phyloP scores from a whole-genome alignment of 768 basidiomycete species.

The Suillus subaureus region DNA sequence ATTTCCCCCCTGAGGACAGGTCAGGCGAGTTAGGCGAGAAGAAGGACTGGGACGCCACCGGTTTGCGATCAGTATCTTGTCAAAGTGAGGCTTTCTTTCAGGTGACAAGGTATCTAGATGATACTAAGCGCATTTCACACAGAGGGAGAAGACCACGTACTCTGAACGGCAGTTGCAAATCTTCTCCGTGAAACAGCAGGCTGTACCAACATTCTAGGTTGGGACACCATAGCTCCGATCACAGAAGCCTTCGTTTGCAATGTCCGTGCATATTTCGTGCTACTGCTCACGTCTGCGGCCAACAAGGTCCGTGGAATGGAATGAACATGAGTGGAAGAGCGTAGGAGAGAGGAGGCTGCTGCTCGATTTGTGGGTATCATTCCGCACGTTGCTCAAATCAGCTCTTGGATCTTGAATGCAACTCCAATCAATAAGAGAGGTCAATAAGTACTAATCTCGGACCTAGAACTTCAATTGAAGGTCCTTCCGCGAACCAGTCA shows the following conservation, averaged over 20 bases:
- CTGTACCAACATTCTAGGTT: conserved; percentile 1
- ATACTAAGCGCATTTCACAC: neutral
- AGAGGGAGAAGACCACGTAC: conserved; percentile 17
- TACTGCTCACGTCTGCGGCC: neutral
- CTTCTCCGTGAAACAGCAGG: conserved; percentile 11
- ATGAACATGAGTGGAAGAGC: conserved; percentile 10
- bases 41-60: conserved; percentile 45
- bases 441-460: conserved; percentile 1
- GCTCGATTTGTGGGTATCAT: conserved; percentile 37
- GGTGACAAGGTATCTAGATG: conserved; percentile 1
- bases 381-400: neutral
- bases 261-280: conserved; percentile 2
- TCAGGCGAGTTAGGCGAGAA: conserved; percentile 3
- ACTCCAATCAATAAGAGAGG: neutral
- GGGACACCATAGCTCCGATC: neutral
- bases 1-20: conserved; percentile 77
- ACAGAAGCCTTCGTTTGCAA: neutral
- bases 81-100: conserved; percentile 60
- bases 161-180: conserved; percentile 19
- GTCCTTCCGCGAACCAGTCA: conserved; percentile 3
- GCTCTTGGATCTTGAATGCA: neutral
- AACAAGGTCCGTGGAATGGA: neutral
- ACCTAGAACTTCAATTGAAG: neutral
- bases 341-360: conserved; percentile 24
- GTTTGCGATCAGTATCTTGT: conserved; percentile 93